These are phyloP conservation scores for Colletotrichum tabaci DNA, from an alignment of 2,329 filamentous ascomycete genomes.

Conservation along the genomic window DNA sequence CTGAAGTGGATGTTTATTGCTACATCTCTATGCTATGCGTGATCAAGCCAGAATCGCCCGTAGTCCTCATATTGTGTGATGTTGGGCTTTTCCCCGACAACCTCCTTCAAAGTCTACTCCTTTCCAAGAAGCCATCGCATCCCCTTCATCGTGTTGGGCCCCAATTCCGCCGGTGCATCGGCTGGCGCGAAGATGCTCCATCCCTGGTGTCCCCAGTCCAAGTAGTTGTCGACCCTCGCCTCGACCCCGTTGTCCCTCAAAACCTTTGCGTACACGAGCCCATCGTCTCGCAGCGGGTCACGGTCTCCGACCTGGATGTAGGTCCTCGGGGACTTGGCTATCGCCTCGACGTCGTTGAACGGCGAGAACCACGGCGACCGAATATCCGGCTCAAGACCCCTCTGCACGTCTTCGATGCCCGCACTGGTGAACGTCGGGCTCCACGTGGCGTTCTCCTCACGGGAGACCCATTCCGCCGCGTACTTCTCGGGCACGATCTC, in stretches of 20 bases:
- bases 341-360: conserved; percentile 49
- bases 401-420: conserved; percentile 47
- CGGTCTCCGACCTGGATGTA: conserved; percentile 67
- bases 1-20: too few species aligned
- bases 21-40: too few species aligned
- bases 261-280: conserved; percentile 64
- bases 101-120: not conserved
- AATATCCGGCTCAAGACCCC: conserved; percentile 49
- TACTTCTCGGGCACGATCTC: conserved; percentile 53
- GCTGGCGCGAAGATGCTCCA: conserved; percentile 18
- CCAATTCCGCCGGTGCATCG: conserved; percentile 10
- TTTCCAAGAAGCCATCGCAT: conserved; percentile 30
- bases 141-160: conserved; percentile 32
- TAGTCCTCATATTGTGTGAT: not conserved
- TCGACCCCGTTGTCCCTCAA: conserved; percentile 60
- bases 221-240: conserved; percentile 56
- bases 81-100: not conserved
- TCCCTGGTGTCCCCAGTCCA: conserved; percentile 34
- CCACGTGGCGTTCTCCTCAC: conserved; percentile 57
- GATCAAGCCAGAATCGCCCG: too few species aligned
- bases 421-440: conserved; percentile 52
- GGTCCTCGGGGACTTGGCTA: conserved; percentile 57
- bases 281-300: conserved; percentile 68
- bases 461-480: conserved; percentile 54
- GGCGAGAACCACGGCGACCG: conserved; percentile 50